Base-by-base conservation (phyloP, 768 basidiomycete genomes). In the Tremella fuciformis region DNA sequence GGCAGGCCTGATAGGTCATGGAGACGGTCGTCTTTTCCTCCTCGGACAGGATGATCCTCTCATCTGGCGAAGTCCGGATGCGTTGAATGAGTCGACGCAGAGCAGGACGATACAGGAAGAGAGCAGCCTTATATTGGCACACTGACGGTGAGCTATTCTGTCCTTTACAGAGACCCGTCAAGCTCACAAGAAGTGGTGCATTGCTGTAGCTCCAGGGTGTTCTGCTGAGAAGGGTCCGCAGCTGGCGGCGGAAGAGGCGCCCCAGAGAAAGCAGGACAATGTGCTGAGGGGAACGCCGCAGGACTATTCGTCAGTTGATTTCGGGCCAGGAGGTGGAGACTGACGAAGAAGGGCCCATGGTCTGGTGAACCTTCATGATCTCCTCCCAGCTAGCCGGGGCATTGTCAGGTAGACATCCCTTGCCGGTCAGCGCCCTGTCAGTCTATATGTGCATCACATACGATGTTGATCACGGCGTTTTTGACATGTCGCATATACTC, bases 51-150 rank as follows among this genome's bases (percentile, higher is more conserved):
- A 48, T 41, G 21, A 63, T 55, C 2, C 50, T 29, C 41, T 57
- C 44, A 16, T 22, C 15, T 51, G 59, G 15, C 41, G 50, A 6
- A 42, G 48, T 39, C 6, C 71, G 55, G 8, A 73, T 40, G 24
- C 67, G 55, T 7, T 50, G 52, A 21, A 73, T 70, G 2, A 73
- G 58, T 6, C 69, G 62, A 29, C 71, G 64, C 1, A 73, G 50
- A 1, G 65, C 58, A 1, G 71, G 71, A 48, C 69, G 64, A 55
- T 68, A 66, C 11, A 73, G 67, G 60, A 69, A 73, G 13, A 70
- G 44, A 58, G 67, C 58, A 8, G 69, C 67, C 55, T 73, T 73
- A 53, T 63, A 73, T 53, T 73, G 71, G 47, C 71, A 70, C 65
- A 70, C 61, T 60, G 58, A 44, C 15, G 6, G 42, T 46, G 8